Evolutionary conservation across 2,329 filamentous ascomycete species (phyloP).

Genomic region (Aspergillus ustus): DNA sequence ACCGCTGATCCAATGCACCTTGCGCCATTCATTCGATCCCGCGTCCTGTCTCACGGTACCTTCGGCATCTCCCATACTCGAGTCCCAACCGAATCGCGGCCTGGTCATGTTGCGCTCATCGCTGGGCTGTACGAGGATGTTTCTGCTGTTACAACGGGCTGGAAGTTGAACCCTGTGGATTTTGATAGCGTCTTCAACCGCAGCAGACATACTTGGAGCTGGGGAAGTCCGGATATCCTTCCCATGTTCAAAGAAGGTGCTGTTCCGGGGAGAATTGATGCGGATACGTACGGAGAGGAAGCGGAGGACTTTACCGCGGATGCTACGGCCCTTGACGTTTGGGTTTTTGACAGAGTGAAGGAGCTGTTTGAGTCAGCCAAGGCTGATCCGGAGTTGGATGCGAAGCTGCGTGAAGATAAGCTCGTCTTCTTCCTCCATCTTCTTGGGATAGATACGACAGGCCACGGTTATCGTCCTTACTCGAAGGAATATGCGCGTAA

Average conservation of each 20-base stretch:
- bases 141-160: conserved; percentile 93
- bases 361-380: conserved; percentile 80
- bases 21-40: conserved; percentile 87
- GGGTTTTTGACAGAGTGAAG: conserved; percentile 96
- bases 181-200: conserved; percentile 99
- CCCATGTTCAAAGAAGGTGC: conserved; percentile 98
- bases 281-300: conserved; percentile 81
- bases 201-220: conserved; percentile 97
- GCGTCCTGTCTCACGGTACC: conserved; percentile 85
- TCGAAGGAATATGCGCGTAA: conserved; percentile 95
- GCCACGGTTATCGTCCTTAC: conserved; percentile 85
- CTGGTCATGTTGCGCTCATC: conserved; percentile 95
- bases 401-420: conserved; percentile 77
- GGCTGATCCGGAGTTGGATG: conserved; percentile 74
- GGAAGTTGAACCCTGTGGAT: conserved; percentile 97
- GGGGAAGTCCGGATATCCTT: conserved; percentile 96
- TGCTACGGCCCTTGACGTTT: conserved; percentile 79
- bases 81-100: conserved; percentile 93
- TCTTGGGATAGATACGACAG: conserved; percentile 87
- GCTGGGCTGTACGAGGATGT: conserved; percentile 98
- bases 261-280: conserved; percentile 81
- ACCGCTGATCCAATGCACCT: conserved; percentile 69
- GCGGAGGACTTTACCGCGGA: conserved; percentile 88
- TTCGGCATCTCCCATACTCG: conserved; percentile 97
- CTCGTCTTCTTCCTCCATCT: conserved; percentile 94